A percentile compares a stretch with the other conserved stretches of the same genome.
phyloP scores from a whole-genome alignment of 2,329 filamentous ascomycete genomes.

The Penicillium oxalicum region DNA sequence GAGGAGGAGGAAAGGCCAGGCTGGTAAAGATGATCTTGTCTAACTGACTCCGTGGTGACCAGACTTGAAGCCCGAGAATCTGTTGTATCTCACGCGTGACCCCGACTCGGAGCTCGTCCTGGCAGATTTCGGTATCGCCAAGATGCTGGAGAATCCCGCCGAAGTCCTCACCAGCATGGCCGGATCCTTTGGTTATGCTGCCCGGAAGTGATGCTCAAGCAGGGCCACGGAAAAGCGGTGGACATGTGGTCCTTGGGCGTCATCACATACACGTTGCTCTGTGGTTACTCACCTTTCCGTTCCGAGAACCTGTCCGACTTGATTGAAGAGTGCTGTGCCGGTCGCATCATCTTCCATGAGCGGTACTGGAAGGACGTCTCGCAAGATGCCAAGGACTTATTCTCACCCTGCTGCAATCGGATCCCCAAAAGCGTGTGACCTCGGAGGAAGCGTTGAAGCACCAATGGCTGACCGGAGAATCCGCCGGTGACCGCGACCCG shows the following conservation, averaged over 20 bases:
- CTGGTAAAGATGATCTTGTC: neutral
- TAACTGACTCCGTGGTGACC: conserved; percentile 1
- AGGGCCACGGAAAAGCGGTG: conserved; percentile 93
- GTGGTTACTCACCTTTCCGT: conserved; percentile 96
- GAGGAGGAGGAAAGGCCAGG: too few relatives aligned
- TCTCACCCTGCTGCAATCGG: conserved; percentile 67
- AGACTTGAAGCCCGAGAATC: conserved; percentile 98
- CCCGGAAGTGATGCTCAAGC: conserved; percentile 98
- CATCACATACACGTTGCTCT: conserved; percentile 96
- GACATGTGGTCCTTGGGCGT: conserved; percentile 99
- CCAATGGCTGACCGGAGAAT: conserved; percentile 84
- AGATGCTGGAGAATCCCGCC: conserved; percentile 86
- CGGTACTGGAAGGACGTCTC: conserved; percentile 98
- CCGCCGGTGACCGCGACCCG: conserved; percentile 91
- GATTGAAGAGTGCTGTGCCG: conserved; percentile 85
- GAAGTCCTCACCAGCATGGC: conserved; percentile 97
- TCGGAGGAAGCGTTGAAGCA: conserved; percentile 77
- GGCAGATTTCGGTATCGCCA: conserved; percentile 97
- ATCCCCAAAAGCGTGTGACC: conserved; percentile 68
- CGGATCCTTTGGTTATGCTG: conserved; percentile 94
- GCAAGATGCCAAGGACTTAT: conserved; percentile 91
- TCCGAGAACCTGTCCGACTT: conserved; percentile 89
- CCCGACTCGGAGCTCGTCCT: conserved; percentile 79
- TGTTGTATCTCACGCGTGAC: conserved; percentile 80
- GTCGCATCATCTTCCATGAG: conserved; percentile 87